Evolutionary conservation across 1,284 basidiomycete genomes (phyloP), one percentile per base, ranked within the genome.

Genomic region (Sporisorium exsertum): DNA sequence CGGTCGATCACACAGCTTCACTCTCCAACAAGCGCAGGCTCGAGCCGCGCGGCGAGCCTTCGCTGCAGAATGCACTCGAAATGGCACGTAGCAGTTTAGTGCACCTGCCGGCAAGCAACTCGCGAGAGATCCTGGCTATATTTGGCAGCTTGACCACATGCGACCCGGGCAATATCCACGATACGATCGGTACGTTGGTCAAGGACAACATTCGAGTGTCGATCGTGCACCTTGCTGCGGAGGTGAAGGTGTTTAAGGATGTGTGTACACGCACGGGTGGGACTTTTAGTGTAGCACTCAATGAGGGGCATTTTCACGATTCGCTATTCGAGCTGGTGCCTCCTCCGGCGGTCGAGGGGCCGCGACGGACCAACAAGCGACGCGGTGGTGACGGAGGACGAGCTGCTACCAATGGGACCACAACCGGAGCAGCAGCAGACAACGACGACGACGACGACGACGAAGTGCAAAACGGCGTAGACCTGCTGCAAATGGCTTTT

Each of bases 401-500:
- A 3, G 26, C 18, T 22, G 54, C 51, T 16, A 43, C 45, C 1
- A 43, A 53, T 29, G 58, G 58, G 12, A 20, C 43, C n/a, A 12
- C 40, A 4, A 22, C 35, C 12, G 46, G 54, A 18, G 9, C 47
- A 49, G 47, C 47, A 3, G 16, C 26, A 32, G 55, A 35, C 10
- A 51, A 35, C 10, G 50, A 56, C 2, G 72, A 26, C 18, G 68
- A 59, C 2, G 72, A 26, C 13, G 68, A 59, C 7, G 64, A 60
- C 0, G 64, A 50, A 24, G 61, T 56, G 32, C 64, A 55, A 33
- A 64, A 76, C 22, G 75, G 81, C 8, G 77, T 83, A 1, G 83
- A 99, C 86, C 88, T 99, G 43, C 95, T 99, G 91, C 92, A 97
- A 88, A 99, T 99, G 95, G 96, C 96, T 4, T 99, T 99, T 86